Conservation (phyloP, 1,284 basidiomycete genomes). For the Baeospora myosura region DNA sequence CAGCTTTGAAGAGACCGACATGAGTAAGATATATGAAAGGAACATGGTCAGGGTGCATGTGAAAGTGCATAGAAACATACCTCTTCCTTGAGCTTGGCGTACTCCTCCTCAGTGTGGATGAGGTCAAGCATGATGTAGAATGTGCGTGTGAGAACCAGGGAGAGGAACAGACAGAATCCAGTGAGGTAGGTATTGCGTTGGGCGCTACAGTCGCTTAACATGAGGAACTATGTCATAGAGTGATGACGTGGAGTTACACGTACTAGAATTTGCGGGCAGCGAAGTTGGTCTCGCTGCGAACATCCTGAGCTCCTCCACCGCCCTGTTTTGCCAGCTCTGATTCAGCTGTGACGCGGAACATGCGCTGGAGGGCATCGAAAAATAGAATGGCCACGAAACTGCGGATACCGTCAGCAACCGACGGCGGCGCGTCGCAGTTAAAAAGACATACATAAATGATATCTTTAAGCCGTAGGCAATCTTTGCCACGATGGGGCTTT, state of each 20-base stretch:
- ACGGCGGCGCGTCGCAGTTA: neutral
- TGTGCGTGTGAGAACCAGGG: slow-evolving; percentile 85
- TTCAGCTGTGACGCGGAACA: slow-evolving; percentile 81
- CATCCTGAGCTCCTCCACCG: slow-evolving; percentile 44
- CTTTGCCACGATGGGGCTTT: slow-evolving; percentile 62
- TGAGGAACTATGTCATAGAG: slow-evolving; percentile 3
- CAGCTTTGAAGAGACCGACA: too few species aligned
- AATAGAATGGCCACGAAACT: slow-evolving; percentile 86
- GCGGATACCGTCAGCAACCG: slow-evolving; percentile 2
- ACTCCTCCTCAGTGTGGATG: slow-evolving; percentile 84
- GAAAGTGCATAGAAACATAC: slow-evolving; percentile 38
- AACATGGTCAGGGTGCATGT: too few species aligned
- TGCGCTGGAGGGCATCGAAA: slow-evolving; percentile 87
- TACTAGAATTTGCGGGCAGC: slow-evolving; percentile 92
- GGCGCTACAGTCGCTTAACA: slow-evolving; percentile 38
- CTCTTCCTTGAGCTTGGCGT: slow-evolving; percentile 73
- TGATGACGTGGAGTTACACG: slow-evolving; percentile 22
- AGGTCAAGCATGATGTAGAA: slow-evolving; percentile 91
- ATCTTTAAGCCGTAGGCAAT: slow-evolving; percentile 83
- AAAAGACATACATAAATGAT: slow-evolving; percentile 75
- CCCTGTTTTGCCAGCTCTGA: slow-evolving; percentile 63
- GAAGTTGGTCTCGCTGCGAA: slow-evolving; percentile 77
- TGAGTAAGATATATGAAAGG: too few species aligned
- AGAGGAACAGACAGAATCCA: slow-evolving; percentile 90
- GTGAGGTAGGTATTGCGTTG: slow-evolving; percentile 87